Evolutionary conservation across 1,284 basidiomycete genomes (phyloP).

Genomic region (Pholiota adiposa): DNA sequence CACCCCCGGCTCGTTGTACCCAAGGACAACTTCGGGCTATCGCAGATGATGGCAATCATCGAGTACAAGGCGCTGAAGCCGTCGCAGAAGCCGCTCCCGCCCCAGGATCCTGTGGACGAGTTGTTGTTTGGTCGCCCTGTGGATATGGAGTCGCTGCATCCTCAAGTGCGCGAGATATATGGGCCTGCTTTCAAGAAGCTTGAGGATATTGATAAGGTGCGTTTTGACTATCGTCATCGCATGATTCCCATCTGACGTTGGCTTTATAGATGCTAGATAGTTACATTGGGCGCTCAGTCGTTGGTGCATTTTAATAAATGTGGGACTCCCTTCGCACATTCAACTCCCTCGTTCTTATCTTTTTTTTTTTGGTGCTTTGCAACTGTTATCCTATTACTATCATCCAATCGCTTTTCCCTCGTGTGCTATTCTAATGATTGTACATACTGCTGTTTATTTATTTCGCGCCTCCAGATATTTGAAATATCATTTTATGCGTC

Average conservation of each 20-base stretch:
- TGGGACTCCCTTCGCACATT: not conserved
- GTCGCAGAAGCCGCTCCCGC: slow-evolving; percentile 35
- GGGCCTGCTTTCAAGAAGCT: slow-evolving; percentile 72
- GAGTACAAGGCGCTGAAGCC: slow-evolving; percentile 55
- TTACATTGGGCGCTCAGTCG: slow-evolving; percentile 31
- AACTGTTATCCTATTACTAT: slow-evolving; percentile 5
- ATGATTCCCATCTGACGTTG: not conserved
- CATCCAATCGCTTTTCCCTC: not conserved
- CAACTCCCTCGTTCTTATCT: not conserved
- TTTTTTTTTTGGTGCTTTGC: slow-evolving; percentile 8
- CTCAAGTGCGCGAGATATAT: slow-evolving; percentile 73
- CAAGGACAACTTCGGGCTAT: slow-evolving; percentile 83
- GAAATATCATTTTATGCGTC: slow-evolving; percentile 2
- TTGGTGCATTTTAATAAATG: slow-evolving; percentile 30
- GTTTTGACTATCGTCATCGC: slow-evolving; percentile 23
- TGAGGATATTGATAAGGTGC: slow-evolving; percentile 79
- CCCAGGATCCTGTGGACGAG: slow-evolving; percentile 68
- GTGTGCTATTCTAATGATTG: slow-evolving; percentile 1
- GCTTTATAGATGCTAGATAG: slow-evolving; percentile 30
- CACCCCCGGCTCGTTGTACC: slow-evolving; percentile 56
- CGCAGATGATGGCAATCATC: slow-evolving; percentile 84
- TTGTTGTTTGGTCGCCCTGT: slow-evolving; percentile 73
- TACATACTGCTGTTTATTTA: slow-evolving; percentile 4
- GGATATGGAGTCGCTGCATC: slow-evolving; percentile 68
- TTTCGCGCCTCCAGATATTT: not conserved